These are phyloP conservation scores for Diaporthe destruens DNA, from an alignment of 2,329 filamentous ascomycete species.

Conservation along the genomic window DNA sequence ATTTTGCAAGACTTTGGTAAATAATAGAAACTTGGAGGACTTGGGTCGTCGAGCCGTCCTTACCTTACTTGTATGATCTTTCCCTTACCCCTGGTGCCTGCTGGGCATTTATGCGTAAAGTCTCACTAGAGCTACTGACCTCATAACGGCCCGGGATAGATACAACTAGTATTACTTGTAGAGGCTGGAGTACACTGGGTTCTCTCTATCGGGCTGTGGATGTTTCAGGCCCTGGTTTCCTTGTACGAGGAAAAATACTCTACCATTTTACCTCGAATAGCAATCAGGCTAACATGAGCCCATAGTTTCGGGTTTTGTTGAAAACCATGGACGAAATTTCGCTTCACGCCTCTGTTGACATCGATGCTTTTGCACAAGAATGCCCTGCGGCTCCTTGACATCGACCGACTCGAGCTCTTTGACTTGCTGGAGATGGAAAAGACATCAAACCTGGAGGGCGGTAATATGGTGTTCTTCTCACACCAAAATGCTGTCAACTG, in stretches of 20 bases:
- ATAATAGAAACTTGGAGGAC: too few relatives aligned
- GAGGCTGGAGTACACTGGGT: too few relatives aligned
- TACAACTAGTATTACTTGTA: too few relatives aligned
- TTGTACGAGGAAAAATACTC: not conserved
- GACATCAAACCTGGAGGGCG: not conserved
- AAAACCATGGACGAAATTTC: too few relatives aligned
- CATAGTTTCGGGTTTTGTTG: too few relatives aligned
- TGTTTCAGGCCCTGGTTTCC: not conserved
- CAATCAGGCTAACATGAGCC: not conserved
- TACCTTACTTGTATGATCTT: too few relatives aligned
- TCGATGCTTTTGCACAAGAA: not conserved
- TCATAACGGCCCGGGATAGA: too few relatives aligned
- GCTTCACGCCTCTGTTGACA: not conserved
- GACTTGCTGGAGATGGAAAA: not conserved
- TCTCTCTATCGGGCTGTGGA: not conserved
- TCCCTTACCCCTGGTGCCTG: too few relatives aligned
- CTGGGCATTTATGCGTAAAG: too few relatives aligned
- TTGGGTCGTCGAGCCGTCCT: too few relatives aligned
- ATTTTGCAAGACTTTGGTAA: too few relatives aligned
- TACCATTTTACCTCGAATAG: not conserved
- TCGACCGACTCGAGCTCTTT: not conserved
- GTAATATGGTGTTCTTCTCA: not conserved
- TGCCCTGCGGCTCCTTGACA: not conserved
- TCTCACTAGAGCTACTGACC: too few relatives aligned
- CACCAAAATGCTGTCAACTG: not conserved